Conservation (phyloP, 2,329 filamentous ascomycete genomes). For the Xylaria multiplex region DNA sequence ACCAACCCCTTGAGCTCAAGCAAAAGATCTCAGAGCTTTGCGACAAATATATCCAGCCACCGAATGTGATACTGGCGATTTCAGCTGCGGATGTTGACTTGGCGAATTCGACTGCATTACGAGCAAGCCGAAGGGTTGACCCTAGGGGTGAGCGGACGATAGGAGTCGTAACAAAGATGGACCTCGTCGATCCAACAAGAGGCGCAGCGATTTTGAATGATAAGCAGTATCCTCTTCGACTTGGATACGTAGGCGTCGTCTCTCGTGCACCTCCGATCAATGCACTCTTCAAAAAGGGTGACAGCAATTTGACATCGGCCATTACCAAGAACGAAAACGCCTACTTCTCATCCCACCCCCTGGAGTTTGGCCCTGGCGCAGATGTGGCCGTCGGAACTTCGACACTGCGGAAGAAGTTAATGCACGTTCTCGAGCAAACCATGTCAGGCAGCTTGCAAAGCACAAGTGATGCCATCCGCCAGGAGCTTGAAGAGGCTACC, state of each 20-base stretch:
- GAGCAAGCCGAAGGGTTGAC: slow-evolving; percentile 90
- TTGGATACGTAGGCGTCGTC: slow-evolving; percentile 96
- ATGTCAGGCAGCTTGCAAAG: slow-evolving; percentile 93
- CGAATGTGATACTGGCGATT: slow-evolving; percentile 96
- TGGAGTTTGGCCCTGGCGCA: slow-evolving; percentile 79
- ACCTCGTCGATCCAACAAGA: slow-evolving; percentile 85
- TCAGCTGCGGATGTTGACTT: slow-evolving; percentile 97
- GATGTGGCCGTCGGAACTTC: slow-evolving; percentile 83
- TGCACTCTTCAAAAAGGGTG: slow-evolving; percentile 85
- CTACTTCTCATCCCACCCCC: slow-evolving; percentile 85
- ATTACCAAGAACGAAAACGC: slow-evolving; percentile 89
- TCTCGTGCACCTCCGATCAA: slow-evolving; percentile 77
- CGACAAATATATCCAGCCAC: slow-evolving; percentile 96
- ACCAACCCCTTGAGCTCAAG: slow-evolving; percentile 91
- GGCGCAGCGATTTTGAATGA: slow-evolving; percentile 84
- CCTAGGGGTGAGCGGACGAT: slow-evolving; percentile 95
- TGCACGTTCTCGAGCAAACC: slow-evolving; percentile 95
- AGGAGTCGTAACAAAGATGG: slow-evolving; percentile 99
- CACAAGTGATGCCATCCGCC: slow-evolving; percentile 90
- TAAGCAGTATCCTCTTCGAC: slow-evolving; percentile 90
- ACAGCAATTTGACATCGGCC: slow-evolving; percentile 78
- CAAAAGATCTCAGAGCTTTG: slow-evolving; percentile 96
- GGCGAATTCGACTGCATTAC: slow-evolving; percentile 91
- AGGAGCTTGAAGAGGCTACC: slow-evolving; percentile 94
- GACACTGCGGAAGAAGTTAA: slow-evolving; percentile 91